phyloP scores from a whole-genome alignment of 2,329 filamentous ascomycete genomes.

The Aureobasidium melanogenum region DNA sequence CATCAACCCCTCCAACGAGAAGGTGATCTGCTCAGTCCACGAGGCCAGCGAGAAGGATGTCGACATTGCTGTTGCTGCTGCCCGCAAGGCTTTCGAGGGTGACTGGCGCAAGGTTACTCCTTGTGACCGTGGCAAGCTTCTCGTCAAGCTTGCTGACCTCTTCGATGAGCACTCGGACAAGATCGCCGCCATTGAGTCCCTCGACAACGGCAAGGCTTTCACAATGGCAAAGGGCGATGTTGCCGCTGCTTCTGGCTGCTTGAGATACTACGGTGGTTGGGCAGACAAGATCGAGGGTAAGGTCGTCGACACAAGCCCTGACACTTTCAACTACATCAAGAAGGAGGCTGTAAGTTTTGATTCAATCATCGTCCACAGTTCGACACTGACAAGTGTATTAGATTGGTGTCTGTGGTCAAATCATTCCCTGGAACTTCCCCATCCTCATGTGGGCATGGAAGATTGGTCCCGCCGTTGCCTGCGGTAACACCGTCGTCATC shows the following conservation, averaged over 20 bases:
- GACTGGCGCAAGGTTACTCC: constrained; percentile 60
- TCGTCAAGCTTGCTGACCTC: constrained; percentile 71
- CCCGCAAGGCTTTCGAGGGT: constrained; percentile 76
- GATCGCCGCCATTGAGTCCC: constrained; percentile 72
- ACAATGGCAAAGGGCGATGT: constrained; percentile 70
- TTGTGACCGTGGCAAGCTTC: constrained; percentile 57
- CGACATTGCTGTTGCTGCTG: constrained; percentile 71
- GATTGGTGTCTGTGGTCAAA: constrained; percentile 74
- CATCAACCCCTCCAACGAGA: constrained; percentile 79
- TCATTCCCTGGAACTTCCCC: constrained; percentile 86
- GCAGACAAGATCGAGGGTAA: constrained; percentile 88
- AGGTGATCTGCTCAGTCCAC: constrained; percentile 71
- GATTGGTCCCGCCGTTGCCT: constrained; percentile 63
- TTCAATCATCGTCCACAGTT: not conserved
- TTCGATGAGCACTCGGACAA: constrained; percentile 68
- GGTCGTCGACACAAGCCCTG: constrained; percentile 68
- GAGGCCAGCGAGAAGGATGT: constrained; percentile 85
- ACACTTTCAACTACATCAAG: constrained; percentile 76
- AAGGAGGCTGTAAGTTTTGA: constrained; percentile 55
- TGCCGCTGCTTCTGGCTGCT: constrained; percentile 53
- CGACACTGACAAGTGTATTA: constrained; percentile 19
- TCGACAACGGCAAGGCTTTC: constrained; percentile 83
- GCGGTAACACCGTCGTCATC: constrained; percentile 63
- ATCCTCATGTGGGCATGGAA: constrained; percentile 79
- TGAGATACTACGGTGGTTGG: constrained; percentile 86